phyloP scores from a whole-genome alignment of 148 eudicot species.

The Spergularia marina region DNA sequence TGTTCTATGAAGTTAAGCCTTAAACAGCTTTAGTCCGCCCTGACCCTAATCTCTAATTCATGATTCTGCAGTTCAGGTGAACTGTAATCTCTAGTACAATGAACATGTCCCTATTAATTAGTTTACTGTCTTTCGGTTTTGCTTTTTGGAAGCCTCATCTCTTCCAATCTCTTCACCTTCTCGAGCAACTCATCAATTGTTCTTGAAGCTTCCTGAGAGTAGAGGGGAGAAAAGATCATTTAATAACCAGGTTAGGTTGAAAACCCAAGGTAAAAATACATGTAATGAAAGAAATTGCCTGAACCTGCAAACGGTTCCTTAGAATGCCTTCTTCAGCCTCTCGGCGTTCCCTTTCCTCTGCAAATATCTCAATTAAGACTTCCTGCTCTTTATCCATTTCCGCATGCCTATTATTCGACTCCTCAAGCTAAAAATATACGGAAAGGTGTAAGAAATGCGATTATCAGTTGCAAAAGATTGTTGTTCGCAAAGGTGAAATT shows the following conservation, averaged over 20 bases:
- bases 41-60: not conserved
- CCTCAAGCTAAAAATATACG: slow-evolving; percentile 31
- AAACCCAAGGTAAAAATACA: not conserved
- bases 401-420: slow-evolving; percentile 26
- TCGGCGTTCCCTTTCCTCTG: slow-evolving; percentile 53
- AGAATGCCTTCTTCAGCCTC: slow-evolving; percentile 44
- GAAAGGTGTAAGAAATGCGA: not conserved
- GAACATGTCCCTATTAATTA: not conserved
- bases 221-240: slow-evolving; percentile 4
- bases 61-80: not conserved
- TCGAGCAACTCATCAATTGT: slow-evolving; percentile 41
- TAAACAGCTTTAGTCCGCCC: not conserved
- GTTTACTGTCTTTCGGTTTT: slow-evolving; percentile 17
- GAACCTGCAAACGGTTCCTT: slow-evolving; percentile 42
- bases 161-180: slow-evolving; percentile 32
- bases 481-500: too few species aligned
- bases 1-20: not conserved
- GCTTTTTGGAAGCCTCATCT: slow-evolving; percentile 6
- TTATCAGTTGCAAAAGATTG: not conserved
- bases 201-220: slow-evolving; percentile 39
- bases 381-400: slow-evolving; percentile 48
- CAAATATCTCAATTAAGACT: slow-evolving; percentile 37
- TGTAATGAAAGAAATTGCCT: not conserved
- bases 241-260: not conserved
- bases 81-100: not conserved